A percentile compares a stretch with the other conserved stretches of the same genome.
Evolutionary conservation across 495 filamentous ascomycete genomes (phyloP).

Genomic region (Cladorrhinum samala): DNA sequence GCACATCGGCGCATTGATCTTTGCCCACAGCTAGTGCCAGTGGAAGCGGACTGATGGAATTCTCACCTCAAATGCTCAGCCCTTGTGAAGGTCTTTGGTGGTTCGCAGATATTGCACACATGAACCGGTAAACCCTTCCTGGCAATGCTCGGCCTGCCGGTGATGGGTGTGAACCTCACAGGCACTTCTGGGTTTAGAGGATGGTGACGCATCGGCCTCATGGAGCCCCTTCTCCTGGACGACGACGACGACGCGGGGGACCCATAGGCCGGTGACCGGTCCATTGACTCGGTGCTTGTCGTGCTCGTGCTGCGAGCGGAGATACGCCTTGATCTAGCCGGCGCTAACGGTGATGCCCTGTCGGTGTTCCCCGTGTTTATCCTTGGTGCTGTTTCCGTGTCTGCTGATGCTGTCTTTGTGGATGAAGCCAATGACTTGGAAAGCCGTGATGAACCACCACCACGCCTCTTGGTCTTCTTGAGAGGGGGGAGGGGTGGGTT

Average conservation of each 20-base stretch:
- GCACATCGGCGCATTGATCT: too few species aligned
- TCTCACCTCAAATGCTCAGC: slow-evolving; percentile 76
- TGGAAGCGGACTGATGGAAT: too few species aligned
- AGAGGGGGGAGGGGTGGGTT: slow-evolving; percentile 21
- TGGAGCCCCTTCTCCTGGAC: slow-evolving; percentile 18
- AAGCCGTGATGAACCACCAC: slow-evolving; percentile 14
- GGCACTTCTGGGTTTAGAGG: slow-evolving; percentile 30
- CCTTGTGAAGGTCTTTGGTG: slow-evolving; percentile 71
- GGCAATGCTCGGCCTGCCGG: slow-evolving; percentile 69
- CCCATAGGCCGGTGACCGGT: slow-evolving; percentile 31
- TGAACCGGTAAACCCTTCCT: slow-evolving; percentile 81
- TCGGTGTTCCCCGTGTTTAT: background rate
- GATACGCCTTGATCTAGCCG: slow-evolving; percentile 14
- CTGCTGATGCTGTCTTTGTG: background rate
- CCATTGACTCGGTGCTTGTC: slow-evolving; percentile 43
- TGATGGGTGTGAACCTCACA: slow-evolving; percentile 60
- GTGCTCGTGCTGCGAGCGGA: slow-evolving; percentile 36
- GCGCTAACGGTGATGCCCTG: slow-evolving; percentile 5
- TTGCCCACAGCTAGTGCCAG: too few species aligned
- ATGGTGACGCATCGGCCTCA: slow-evolving; percentile 36
- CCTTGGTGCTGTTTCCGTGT: background rate
- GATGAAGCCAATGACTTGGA: slow-evolving; percentile 10
- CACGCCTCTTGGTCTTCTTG: slow-evolving; percentile 21
- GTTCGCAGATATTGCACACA: slow-evolving; percentile 59
- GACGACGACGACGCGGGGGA: slow-evolving; percentile 29